A percentile compares a stretch with the other conserved stretches of the same genome.
Evolutionary conservation across 371 early-diverging fungal genomes (phyloP).

Genomic region (Basidiobolus meristosporus): DNA sequence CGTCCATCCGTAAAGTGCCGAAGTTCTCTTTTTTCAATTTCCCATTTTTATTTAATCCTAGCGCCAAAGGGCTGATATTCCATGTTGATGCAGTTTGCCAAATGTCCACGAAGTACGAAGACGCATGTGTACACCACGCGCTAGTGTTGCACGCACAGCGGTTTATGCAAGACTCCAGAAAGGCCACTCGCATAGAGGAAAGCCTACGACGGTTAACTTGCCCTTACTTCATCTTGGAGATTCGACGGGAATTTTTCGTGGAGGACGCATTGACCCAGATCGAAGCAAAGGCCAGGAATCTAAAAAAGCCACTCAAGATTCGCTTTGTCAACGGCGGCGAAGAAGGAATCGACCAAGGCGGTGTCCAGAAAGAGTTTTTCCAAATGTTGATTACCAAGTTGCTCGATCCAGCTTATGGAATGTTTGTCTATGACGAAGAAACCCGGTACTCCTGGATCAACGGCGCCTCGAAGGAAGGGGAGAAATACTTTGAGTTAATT

Average conservation of each 20-base stretch:
- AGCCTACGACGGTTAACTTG: too few species aligned
- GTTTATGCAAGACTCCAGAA: too few species aligned
- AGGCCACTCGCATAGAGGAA: too few species aligned
- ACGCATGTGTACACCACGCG: too few species aligned
- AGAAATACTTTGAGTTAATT: constrained; percentile 66
- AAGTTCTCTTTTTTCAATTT: constrained; percentile 45
- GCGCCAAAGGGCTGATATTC: constrained; percentile 42
- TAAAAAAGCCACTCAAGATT: constrained; percentile 75
- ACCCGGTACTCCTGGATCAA: constrained; percentile 78
- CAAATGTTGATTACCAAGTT: constrained; percentile 76
- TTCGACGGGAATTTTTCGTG: constrained; percentile 65
- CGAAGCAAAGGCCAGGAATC: constrained; percentile 29
- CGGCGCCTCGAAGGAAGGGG: constrained; percentile 40
- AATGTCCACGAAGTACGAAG: constrained; percentile 58
- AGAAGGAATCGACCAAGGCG: constrained; percentile 80
- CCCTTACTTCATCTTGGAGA: constrained; percentile 5
- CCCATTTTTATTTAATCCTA: constrained; percentile 41
- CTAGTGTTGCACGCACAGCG: too few species aligned
- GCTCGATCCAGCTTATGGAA: constrained; percentile 75
- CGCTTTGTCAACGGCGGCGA: constrained; percentile 65
- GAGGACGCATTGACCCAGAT: constrained; percentile 61
- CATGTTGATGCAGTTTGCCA: constrained; percentile 58
- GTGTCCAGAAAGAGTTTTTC: constrained; percentile 93
- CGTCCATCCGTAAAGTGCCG: background rate
- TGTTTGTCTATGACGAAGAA: constrained; percentile 75